Evolutionary conservation across 495 filamentous ascomycete genomes (phyloP).

Genomic region (Lasiosphaeria hispida): DNA sequence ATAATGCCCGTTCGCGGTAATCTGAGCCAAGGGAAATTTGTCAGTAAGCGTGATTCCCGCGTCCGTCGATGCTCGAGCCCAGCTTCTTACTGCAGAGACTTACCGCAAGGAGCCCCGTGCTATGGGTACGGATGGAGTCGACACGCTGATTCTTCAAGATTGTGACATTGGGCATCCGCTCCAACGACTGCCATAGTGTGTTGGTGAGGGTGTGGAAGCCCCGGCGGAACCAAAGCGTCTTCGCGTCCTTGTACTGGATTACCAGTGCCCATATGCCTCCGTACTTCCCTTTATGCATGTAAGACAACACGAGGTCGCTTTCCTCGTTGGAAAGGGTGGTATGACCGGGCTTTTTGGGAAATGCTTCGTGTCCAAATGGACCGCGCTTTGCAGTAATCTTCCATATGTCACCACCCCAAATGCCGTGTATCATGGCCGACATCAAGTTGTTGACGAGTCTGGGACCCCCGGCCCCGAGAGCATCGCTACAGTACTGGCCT

Average conservation of each 20-base stretch:
- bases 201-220: conserved; percentile 57
- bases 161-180: conserved; percentile 48
- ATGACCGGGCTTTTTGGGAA: too few species aligned
- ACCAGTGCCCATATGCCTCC: too few species aligned
- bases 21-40: conserved; percentile 3
- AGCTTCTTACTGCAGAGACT: too few species aligned
- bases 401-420: conserved; percentile 90
- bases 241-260: background rate
- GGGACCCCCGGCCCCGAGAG: conserved; percentile 52
- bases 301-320: background rate
- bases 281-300: too few species aligned
- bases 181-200: conserved; percentile 46
- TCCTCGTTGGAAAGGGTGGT: background rate
- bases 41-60: background rate
- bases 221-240: conserved; percentile 27
- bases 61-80: background rate
- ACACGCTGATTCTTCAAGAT: conserved; percentile 50
- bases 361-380: conserved; percentile 17
- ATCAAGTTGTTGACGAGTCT: conserved; percentile 69
- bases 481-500: conserved; percentile 61
- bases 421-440: conserved; percentile 81
- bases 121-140: conserved; percentile 25
- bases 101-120: conserved; percentile 4
- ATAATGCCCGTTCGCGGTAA: conserved; percentile 19
- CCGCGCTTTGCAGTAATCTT: conserved; percentile 66